These are phyloP conservation scores for Poterioochromonas sp. DNA, from an alignment of 352 stramenopile species.

Conservation along the genomic window DNA sequence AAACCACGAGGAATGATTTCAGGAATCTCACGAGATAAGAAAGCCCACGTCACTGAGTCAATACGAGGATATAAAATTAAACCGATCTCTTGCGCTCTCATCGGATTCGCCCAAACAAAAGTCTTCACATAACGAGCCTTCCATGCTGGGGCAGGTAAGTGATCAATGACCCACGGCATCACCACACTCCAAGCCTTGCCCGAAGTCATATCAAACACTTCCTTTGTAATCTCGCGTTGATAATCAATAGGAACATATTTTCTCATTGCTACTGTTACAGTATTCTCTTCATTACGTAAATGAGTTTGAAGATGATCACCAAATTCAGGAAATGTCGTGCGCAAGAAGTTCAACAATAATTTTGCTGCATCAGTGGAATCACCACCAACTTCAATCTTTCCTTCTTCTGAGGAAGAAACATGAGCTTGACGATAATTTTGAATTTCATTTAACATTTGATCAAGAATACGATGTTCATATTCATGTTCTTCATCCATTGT, in stretches of 20 bases:
- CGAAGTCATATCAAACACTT: neutral
- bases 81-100: conserved; percentile 38
- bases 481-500: conserved; percentile 21
- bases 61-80: conserved; percentile 40
- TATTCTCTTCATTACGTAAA: conserved; percentile 21
- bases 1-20: conserved; percentile 40
- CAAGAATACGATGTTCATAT: neutral
- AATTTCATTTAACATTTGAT: neutral
- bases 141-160: neutral
- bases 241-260: conserved; percentile 27
- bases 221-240: neutral
- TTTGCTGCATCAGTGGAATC: neutral
- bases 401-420: neutral
- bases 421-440: neutral
- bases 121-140: conserved; percentile 40
- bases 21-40: conserved; percentile 34
- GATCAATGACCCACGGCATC: neutral
- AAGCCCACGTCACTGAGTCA: conserved; percentile 38
- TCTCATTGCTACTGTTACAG: neutral
- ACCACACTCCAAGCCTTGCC: neutral
- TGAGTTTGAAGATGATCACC: neutral
- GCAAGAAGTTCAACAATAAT: neutral
- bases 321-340: neutral
- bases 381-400: neutral
- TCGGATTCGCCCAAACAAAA: conserved; percentile 39